Percentiles rank a stretch among this genome's conserved stretches.
Evolutionary conservation across 1,284 basidiomycete genomes (phyloP).

Genomic region (Acaromyces ingoldii): DNA sequence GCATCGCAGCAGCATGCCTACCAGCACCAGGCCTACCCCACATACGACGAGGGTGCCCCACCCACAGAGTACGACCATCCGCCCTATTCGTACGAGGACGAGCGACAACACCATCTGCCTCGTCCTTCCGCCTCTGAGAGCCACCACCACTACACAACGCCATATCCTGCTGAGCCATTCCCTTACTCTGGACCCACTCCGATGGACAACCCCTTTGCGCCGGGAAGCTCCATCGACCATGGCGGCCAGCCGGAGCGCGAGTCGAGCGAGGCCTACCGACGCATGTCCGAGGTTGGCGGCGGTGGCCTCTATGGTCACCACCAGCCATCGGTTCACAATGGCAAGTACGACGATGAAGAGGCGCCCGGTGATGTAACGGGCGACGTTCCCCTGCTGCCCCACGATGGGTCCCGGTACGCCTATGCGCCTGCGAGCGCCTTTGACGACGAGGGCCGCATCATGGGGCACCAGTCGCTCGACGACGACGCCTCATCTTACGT

Average conservation of each 20-base stretch:
- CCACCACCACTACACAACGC: too few species aligned
- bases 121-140: too few species aligned
- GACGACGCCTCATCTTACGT: conserved; percentile 32
- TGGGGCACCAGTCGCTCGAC: conserved; percentile 23
- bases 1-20: too few species aligned
- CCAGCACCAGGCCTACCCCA: conserved; percentile 4
- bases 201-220: too few species aligned
- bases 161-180: too few species aligned
- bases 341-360: conserved; percentile 9
- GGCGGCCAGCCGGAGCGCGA: too few species aligned
- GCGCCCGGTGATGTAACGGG: conserved; percentile 17
- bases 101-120: too few species aligned
- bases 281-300: too few species aligned
- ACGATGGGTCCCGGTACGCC: conserved; percentile 22
- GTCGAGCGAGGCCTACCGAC: too few species aligned
- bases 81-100: too few species aligned
- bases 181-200: too few species aligned
- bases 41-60: conserved; percentile 4
- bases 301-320: background rate
- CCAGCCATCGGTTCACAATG: background rate
- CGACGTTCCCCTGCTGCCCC: conserved; percentile 29
- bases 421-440: conserved; percentile 42
- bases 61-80: background rate
- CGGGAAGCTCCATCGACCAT: too few species aligned
- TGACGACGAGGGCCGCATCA: conserved; percentile 34